Evolutionary conservation across 805 yeast species (phyloP).

Genomic region (Groenewaldozyma tartarivorans): DNA sequence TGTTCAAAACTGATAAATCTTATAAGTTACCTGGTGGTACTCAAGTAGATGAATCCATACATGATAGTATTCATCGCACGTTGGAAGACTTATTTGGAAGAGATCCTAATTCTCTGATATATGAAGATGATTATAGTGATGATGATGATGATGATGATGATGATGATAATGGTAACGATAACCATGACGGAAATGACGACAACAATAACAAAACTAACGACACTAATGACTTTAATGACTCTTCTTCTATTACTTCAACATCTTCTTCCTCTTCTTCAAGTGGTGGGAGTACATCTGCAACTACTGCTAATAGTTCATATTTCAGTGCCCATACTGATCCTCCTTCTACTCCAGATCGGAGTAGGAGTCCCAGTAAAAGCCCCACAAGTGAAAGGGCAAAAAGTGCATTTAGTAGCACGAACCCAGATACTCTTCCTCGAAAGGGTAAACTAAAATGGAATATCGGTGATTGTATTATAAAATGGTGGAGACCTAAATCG

Average conservation of each 20-base stretch:
- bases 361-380: background rate
- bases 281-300: no score
- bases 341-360: background rate
- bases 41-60: constrained; percentile 19
- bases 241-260: background rate
- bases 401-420: background rate
- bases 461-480: constrained; percentile 26
- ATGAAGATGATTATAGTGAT: background rate
- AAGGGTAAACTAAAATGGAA: constrained; percentile 18
- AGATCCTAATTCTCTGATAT: background rate
- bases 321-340: background rate
- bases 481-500: constrained; percentile 29
- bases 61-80: background rate
- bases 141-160: background rate
- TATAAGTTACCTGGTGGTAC: constrained; percentile 20
- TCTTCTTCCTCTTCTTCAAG: background rate
- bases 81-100: background rate
- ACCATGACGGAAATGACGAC: constrained; percentile 13
- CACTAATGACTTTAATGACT: background rate
- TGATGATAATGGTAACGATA: background rate
- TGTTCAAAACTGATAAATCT: constrained; percentile 22
- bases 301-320: background rate
- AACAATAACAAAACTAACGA: constrained; percentile 7
- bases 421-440: background rate
- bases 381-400: background rate